A percentile compares a stretch with the other conserved stretches of the same genome.
These are phyloP conservation scores for Vicia villosa DNA, from an alignment of 306 rosid species.

Conservation along the genomic window DNA sequence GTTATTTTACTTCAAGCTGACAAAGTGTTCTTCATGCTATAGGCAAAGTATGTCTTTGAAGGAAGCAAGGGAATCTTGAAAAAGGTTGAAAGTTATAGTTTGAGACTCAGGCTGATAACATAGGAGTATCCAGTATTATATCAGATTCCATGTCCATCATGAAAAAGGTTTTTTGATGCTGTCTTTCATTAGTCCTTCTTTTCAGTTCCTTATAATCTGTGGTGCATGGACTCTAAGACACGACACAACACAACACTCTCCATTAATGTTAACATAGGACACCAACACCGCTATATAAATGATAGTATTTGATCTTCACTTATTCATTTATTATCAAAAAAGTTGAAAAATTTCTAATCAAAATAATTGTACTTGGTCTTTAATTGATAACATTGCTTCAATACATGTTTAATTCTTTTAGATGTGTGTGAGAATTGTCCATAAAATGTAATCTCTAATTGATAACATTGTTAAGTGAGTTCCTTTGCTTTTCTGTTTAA, in stretches of 20 bases:
- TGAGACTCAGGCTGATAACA: slow-evolving; percentile 34
- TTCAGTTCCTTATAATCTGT: slow-evolving; percentile 11
- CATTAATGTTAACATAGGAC: too few species aligned
- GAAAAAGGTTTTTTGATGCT: slow-evolving; percentile 59
- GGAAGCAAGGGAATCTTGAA: slow-evolving; percentile 36
- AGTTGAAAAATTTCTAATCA: too few species aligned
- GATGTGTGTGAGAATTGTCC: too few species aligned
- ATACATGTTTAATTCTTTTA: too few species aligned
- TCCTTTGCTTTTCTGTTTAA: slow-evolving; percentile 34
- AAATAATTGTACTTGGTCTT: too few species aligned
- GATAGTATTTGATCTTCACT: too few species aligned
- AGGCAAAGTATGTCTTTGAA: slow-evolving; percentile 30
- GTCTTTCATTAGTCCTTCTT: slow-evolving; percentile 7
- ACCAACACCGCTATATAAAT: too few species aligned
- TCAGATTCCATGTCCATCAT: slow-evolving; percentile 53
- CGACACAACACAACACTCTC: too few species aligned
- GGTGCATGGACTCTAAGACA: too few species aligned
- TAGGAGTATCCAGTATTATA: neutral
- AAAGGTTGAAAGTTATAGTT: slow-evolving; percentile 31
- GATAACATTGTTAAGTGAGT: slow-evolving; percentile 13
- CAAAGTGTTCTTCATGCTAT: slow-evolving; percentile 35
- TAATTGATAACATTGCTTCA: too few species aligned
- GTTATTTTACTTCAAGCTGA: slow-evolving; percentile 26
- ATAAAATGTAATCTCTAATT: too few species aligned
- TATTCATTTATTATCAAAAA: too few species aligned